phyloP scores from a whole-genome alignment of 192 early-diverging fungal genomes.

The Backusella tarrabulga region DNA sequence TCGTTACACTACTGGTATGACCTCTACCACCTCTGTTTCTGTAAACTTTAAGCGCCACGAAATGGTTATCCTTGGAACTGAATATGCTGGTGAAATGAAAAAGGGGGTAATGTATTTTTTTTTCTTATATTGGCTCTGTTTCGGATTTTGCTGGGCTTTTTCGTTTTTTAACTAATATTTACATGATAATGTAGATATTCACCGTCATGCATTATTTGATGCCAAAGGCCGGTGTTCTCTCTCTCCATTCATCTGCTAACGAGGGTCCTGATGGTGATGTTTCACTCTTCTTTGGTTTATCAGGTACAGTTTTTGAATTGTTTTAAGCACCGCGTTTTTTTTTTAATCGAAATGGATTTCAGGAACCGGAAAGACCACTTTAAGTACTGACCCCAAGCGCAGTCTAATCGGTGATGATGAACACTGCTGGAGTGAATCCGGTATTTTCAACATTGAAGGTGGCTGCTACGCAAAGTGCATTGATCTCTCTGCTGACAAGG shows the following conservation, averaged over 20 bases:
- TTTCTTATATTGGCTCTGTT: background rate
- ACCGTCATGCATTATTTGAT: slow-evolving; percentile 99
- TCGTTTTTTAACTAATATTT: background rate
- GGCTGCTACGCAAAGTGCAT: slow-evolving; percentile 98
- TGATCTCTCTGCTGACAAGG: slow-evolving; percentile 91
- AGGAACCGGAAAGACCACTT: slow-evolving; percentile 92
- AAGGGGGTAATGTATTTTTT: slow-evolving; percentile 35
- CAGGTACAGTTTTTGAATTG: slow-evolving; percentile 45
- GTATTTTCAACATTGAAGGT: slow-evolving; percentile 98
- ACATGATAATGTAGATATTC: slow-evolving; percentile 55
- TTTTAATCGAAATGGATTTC: background rate
- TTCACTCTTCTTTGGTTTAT: slow-evolving; percentile 98
- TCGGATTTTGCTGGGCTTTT: background rate
- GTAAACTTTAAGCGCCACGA: slow-evolving; percentile 91
- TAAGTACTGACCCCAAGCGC: slow-evolving; percentile 90
- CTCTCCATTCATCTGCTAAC: slow-evolving; percentile 92
- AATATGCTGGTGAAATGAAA: slow-evolving; percentile 59
- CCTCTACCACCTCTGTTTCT: slow-evolving; percentile 86
- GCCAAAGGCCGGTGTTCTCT: slow-evolving; percentile 92
- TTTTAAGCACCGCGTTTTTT: background rate
- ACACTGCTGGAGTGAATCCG: slow-evolving; percentile 95
- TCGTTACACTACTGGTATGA: slow-evolving; percentile 94
- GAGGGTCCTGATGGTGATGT: slow-evolving; percentile 87
- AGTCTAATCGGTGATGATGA: slow-evolving; percentile 97
- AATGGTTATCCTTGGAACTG: slow-evolving; percentile 97